Percentiles rank a stretch among this genome's conserved stretches.
Conservation (phyloP, 805 yeast species). For the Diddensiella transvaalensis region DNA sequence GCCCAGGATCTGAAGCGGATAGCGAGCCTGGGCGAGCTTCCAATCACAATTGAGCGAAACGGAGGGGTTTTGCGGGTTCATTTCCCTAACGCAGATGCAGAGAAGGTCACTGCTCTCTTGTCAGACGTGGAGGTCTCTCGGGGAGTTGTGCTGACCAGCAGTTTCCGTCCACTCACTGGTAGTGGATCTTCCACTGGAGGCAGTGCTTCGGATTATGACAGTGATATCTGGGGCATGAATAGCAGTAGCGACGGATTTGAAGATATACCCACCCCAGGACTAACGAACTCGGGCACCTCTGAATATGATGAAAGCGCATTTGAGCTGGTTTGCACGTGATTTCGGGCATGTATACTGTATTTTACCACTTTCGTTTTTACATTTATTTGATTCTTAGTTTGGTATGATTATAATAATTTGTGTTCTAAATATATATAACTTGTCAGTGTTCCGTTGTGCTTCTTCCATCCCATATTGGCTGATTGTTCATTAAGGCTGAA, state of each 20-base stretch:
- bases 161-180: not conserved
- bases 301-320: slow-evolving; percentile 1
- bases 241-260: slow-evolving; percentile 7
- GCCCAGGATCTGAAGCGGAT: slow-evolving; percentile 44
- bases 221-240: slow-evolving; percentile 7
- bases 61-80: slow-evolving; percentile 48
- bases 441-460: too few relatives aligned
- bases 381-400: too few relatives aligned
- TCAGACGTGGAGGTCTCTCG: slow-evolving; percentile 56
- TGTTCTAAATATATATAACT: too few relatives aligned
- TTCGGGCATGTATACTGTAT: too few relatives aligned
- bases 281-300: slow-evolving; percentile 14
- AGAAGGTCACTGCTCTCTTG: slow-evolving; percentile 53
- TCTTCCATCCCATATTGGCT: too few relatives aligned
- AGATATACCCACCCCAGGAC: slow-evolving; percentile 15
- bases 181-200: not conserved
- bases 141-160: slow-evolving; percentile 45
- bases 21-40: slow-evolving; percentile 60
- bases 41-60: slow-evolving; percentile 45
- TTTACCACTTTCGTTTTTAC: too few relatives aligned
- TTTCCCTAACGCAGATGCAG: slow-evolving; percentile 67
- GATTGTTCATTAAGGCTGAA: too few relatives aligned
- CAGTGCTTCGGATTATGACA: slow-evolving; percentile 3
- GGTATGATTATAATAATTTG: too few relatives aligned
- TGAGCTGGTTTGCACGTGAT: not conserved